Evolutionary conservation across 768 basidiomycete species (phyloP).

Genomic region (Suillus discolor): DNA sequence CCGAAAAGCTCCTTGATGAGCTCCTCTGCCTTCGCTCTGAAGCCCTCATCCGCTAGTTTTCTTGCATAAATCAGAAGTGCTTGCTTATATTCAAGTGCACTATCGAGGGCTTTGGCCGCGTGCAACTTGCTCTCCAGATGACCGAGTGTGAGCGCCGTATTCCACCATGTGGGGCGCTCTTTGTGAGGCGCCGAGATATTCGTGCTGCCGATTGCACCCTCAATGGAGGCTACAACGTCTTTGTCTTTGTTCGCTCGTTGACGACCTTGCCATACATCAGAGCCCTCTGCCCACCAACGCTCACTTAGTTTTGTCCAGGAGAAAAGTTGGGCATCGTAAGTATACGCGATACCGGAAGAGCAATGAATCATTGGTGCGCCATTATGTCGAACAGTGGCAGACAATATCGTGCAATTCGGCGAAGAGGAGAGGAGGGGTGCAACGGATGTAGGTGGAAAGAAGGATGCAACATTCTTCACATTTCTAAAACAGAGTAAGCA

Average conservation of each 20-base stretch:
- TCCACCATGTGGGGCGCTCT: slow-evolving; percentile 78
- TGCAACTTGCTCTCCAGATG: slow-evolving; percentile 86
- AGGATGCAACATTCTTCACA: slow-evolving; percentile 62
- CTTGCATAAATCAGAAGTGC: slow-evolving; percentile 76
- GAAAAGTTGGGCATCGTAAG: slow-evolving; percentile 69
- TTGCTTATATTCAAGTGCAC: slow-evolving; percentile 82
- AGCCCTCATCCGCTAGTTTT: slow-evolving; percentile 88
- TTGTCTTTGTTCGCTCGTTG: slow-evolving; percentile 54
- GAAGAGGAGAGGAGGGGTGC: slow-evolving; percentile 55
- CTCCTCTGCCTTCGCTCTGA: slow-evolving; percentile 87
- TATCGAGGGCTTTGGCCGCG: slow-evolving; percentile 74
- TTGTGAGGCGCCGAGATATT: slow-evolving; percentile 42
- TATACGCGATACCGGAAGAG: slow-evolving; percentile 76
- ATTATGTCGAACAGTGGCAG: slow-evolving; percentile 72
- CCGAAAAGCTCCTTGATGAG: slow-evolving; percentile 88
- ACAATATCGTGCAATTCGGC: slow-evolving; percentile 62
- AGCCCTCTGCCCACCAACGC: slow-evolving; percentile 84
- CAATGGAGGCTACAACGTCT: slow-evolving; percentile 57
- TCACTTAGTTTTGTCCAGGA: slow-evolving; percentile 80
- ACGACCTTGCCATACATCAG: slow-evolving; percentile 80
- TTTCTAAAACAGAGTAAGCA: slow-evolving; percentile 58
- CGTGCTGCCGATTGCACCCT: slow-evolving; percentile 43
- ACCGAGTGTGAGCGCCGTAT: slow-evolving; percentile 77
- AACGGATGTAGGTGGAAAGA: slow-evolving; percentile 69
- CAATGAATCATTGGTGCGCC: slow-evolving; percentile 78